Evolutionary conservation across 495 filamentous ascomycete genomes (phyloP).

Genomic region (Neurospora sp.): DNA sequence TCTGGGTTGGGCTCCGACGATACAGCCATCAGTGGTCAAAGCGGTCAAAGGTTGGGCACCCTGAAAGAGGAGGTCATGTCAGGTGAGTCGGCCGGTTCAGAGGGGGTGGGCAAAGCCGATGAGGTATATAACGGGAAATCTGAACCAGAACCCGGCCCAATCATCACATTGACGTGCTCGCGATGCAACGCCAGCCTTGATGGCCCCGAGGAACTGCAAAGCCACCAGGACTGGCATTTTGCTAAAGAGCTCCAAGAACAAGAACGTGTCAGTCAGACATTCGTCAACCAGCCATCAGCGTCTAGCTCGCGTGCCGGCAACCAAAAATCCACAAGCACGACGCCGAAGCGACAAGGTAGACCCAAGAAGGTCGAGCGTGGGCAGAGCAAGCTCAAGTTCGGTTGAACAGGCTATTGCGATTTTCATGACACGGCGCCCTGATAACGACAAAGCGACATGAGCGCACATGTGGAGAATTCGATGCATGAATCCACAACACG

Average conservation of each 20-base stretch:
- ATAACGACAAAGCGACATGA: neutral
- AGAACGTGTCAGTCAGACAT: slow-evolving; percentile 36
- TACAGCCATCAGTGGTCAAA: slow-evolving; percentile 11
- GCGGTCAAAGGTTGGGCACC: slow-evolving; percentile 17
- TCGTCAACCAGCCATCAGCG: slow-evolving; percentile 25
- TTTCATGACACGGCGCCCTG: neutral
- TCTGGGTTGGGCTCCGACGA: slow-evolving; percentile 19
- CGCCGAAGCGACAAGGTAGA: slow-evolving; percentile 18
- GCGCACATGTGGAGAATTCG: neutral
- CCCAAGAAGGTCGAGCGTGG: slow-evolving; percentile 58
- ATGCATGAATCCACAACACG: neutral
- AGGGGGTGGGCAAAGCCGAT: slow-evolving; percentile 1
- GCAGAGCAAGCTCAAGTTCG: slow-evolving; percentile 66
- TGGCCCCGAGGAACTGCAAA: slow-evolving; percentile 47
- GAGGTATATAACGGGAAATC: slow-evolving; percentile 10
- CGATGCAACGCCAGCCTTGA: slow-evolving; percentile 53
- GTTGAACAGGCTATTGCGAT: slow-evolving; percentile 29
- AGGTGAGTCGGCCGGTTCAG: neutral
- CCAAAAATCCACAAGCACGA: slow-evolving; percentile 23
- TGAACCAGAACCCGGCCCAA: slow-evolving; percentile 26
- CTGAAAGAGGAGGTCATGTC: slow-evolving; percentile 4
- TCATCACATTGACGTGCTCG: slow-evolving; percentile 47
- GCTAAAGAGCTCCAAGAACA: slow-evolving; percentile 70
- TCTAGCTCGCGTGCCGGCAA: slow-evolving; percentile 11
- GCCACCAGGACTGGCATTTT: slow-evolving; percentile 94